phyloP scores from a whole-genome alignment of 2,329 filamentous ascomycete genomes.

The Aureobasidium sp. region DNA sequence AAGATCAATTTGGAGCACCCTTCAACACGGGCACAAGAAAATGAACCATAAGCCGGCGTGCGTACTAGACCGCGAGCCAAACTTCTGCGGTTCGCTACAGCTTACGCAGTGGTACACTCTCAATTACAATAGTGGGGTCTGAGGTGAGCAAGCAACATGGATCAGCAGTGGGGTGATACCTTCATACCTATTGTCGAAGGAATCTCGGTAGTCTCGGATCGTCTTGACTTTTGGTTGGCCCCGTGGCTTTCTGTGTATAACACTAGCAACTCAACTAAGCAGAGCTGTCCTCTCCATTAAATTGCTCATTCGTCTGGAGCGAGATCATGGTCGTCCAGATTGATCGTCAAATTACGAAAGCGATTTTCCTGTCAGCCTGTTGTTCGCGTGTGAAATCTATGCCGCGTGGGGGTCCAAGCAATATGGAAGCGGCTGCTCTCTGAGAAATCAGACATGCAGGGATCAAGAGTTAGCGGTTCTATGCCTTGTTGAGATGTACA shows the following conservation, averaged over 20 bases:
- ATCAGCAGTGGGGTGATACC: conserved; percentile 3
- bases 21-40: neutral
- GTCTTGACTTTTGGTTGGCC: neutral
- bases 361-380: neutral
- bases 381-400: neutral
- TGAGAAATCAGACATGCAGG: neutral
- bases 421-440: neutral
- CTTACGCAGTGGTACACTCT: neutral
- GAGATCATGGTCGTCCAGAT: neutral
- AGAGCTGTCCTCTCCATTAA: neutral
- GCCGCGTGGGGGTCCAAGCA: neutral
- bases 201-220: neutral
- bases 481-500: neutral
- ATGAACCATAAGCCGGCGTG: neutral
- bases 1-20: neutral
- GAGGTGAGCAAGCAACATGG: neutral
- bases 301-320: neutral
- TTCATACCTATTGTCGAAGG: neutral
- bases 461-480: neutral
- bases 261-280: neutral
- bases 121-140: conserved; percentile 5
- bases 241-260: neutral
- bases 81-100: neutral
- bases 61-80: neutral
- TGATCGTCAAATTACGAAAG: neutral